A percentile compares a stretch with the other conserved stretches of the same genome.
Evolutionary conservation across 2,329 filamentous ascomycete genomes (phyloP).

Genomic region (Byssochlamys sp.): DNA sequence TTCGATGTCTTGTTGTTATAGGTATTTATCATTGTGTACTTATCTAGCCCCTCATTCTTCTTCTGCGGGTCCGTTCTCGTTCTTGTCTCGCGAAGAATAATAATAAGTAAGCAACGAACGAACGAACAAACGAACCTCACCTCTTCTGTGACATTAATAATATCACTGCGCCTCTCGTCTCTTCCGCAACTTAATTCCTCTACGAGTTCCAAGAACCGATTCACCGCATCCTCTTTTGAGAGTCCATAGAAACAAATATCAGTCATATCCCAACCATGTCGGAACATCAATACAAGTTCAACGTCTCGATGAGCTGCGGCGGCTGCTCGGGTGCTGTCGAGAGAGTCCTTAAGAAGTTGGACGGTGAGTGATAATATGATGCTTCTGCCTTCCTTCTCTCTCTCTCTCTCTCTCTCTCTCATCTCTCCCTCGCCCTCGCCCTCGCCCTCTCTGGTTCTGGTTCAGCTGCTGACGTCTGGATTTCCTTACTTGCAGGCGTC

Average conservation of each 20-base stretch:
- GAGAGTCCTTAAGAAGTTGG: slow-evolving; percentile 81
- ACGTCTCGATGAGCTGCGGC: slow-evolving; percentile 85
- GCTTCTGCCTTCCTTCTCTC: slow-evolving; percentile 1
- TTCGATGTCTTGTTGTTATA: no score
- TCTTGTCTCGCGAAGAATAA: no score
- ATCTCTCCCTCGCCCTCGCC: not conserved
- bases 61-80: no score
- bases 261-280: slow-evolving; percentile 46
- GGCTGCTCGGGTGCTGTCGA: slow-evolving; percentile 93
- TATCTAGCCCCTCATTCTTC: no score
- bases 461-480: not conserved
- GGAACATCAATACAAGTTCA: slow-evolving; percentile 88
- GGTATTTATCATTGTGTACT: no score
- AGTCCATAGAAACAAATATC: not conserved
- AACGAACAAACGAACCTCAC: no score
- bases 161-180: no score
- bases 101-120: no score
- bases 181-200: not conserved
- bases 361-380: slow-evolving; percentile 49
- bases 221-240: not conserved
- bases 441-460: not conserved
- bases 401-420: not conserved
- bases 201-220: no score
- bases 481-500: slow-evolving; percentile 51
- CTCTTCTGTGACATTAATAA: no score